phyloP scores from a whole-genome alignment of 163 green algal genomes.

The Prototheca cutis region DNA sequence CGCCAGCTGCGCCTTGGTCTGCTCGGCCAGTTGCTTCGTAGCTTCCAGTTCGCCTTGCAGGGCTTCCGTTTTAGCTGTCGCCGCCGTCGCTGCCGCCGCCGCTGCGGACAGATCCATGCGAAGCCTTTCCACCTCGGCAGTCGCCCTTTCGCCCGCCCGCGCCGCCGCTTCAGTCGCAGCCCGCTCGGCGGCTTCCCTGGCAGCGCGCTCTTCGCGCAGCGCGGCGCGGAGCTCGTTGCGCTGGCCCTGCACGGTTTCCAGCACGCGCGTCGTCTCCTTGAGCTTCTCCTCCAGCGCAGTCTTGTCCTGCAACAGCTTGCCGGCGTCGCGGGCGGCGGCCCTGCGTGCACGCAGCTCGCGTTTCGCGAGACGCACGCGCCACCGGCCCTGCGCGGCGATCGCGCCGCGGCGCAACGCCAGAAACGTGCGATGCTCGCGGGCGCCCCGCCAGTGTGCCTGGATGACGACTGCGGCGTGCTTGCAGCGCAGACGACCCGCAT shows the following conservation, averaged over 20 bases:
- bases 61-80: too few relatives aligned
- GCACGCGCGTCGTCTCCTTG: conserved; percentile 54
- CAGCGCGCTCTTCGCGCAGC: conserved; percentile 5
- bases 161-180: not conserved
- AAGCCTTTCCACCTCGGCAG: conserved; percentile 6
- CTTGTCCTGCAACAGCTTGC: conserved; percentile 89
- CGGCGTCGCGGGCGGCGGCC: conserved; percentile 61
- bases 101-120: too few relatives aligned
- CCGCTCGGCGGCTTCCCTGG: conserved; percentile 4
- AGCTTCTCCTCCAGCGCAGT: conserved; percentile 66
- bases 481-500: conserved; percentile 29
- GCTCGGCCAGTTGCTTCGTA: not conserved
- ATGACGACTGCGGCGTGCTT: conserved; percentile 45
- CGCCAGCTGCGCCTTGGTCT: not conserved
- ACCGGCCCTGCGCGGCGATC: conserved; percentile 56
- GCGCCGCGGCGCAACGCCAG: conserved; percentile 29
- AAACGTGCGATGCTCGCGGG: conserved; percentile 37
- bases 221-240: conserved; percentile 65
- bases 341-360: conserved; percentile 61
- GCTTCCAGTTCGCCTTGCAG: too few relatives aligned
- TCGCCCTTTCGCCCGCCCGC: conserved; percentile 1
- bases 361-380: conserved; percentile 54
- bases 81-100: not conserved
- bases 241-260: conserved; percentile 76
- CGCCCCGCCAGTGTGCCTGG: conserved; percentile 64